These are phyloP conservation scores for Fusarium robinianum DNA, from an alignment of 2,329 filamentous ascomycete species.

Conservation along the genomic window DNA sequence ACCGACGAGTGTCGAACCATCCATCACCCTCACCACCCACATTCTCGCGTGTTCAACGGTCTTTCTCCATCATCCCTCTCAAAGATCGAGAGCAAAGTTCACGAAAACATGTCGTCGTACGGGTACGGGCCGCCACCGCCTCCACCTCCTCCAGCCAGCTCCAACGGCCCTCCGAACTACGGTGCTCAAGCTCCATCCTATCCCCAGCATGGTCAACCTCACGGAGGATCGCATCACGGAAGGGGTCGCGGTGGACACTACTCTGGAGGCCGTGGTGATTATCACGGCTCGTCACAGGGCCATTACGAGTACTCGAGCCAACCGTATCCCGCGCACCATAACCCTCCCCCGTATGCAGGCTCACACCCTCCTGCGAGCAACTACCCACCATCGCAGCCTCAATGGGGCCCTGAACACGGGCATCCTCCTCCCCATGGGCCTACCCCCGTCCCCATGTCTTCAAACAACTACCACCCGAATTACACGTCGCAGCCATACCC, in stretches of 20 bases:
- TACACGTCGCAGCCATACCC: constrained; percentile 61
- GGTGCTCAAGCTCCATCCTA: constrained; percentile 46
- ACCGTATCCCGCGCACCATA: constrained; percentile 42
- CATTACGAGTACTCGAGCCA: constrained; percentile 52
- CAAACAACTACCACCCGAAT: constrained; percentile 62
- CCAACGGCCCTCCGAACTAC: constrained; percentile 44
- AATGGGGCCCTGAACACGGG: constrained; percentile 48
- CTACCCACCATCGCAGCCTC: constrained; percentile 47
- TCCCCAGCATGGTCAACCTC: constrained; percentile 43
- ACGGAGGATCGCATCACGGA: constrained; percentile 44
- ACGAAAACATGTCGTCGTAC: constrained; percentile 56
- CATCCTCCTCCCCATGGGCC: constrained; percentile 51
- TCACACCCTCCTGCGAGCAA: constrained; percentile 44
- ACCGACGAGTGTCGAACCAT: too few species aligned
- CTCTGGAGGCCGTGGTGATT: constrained; percentile 46
- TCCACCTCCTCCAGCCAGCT: constrained; percentile 48
- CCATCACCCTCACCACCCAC: too few species aligned
- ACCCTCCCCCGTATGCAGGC: constrained; percentile 37
- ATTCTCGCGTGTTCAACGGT: too few species aligned
- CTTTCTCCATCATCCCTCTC: background rate
- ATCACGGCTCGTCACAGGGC: constrained; percentile 44
- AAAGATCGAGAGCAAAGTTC: too few species aligned
- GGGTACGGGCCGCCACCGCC: constrained; percentile 60
- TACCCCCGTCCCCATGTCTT: constrained; percentile 52
- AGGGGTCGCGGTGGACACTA: constrained; percentile 49